These are phyloP conservation scores for Coniochaeta pulveracea DNA, from an alignment of 2,329 filamentous ascomycete species.

Conservation along the genomic window DNA sequence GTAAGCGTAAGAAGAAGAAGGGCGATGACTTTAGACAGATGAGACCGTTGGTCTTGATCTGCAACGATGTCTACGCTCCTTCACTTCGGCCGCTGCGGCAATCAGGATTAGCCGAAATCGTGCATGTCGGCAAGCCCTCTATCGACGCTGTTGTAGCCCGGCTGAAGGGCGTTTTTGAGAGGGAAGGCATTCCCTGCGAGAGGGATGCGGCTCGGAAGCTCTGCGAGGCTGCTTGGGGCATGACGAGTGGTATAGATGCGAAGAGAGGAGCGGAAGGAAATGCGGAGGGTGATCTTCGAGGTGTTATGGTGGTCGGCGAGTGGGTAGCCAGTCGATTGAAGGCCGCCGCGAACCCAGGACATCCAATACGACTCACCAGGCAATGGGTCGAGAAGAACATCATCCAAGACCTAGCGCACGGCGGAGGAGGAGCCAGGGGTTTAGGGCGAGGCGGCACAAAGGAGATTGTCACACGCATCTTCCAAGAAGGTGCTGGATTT, in stretches of 20 bases:
- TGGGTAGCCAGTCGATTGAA: conserved; percentile 70
- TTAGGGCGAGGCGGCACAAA: conserved; percentile 60
- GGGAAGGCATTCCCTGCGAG: conserved; percentile 80
- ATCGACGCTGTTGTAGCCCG: conserved; percentile 76
- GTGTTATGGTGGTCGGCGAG: conserved; percentile 77
- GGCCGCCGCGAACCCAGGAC: conserved; percentile 29
- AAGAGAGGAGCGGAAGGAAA: conserved; percentile 56
- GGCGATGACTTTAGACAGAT: conserved; percentile 80
- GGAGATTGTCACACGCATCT: conserved; percentile 69
- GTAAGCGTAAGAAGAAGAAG: conserved; percentile 52
- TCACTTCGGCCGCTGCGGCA: conserved; percentile 79
- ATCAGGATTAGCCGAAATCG: conserved; percentile 73
- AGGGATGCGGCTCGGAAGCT: conserved; percentile 77
- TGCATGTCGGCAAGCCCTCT: conserved; percentile 82
- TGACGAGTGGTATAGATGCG: conserved; percentile 59
- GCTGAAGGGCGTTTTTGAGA: conserved; percentile 74
- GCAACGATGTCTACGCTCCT: conserved; percentile 93
- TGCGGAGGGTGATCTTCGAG: conserved; percentile 64
- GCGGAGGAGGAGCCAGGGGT: conserved; percentile 60
- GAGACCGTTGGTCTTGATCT: conserved; percentile 84
- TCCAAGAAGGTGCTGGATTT: conserved; percentile 69
- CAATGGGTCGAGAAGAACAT: conserved; percentile 69
- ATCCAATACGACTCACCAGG: conserved; percentile 46
- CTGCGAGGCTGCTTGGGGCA: conserved; percentile 75
- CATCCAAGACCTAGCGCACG: conserved; percentile 54